These are phyloP conservation scores for Stephanodiscus triporus DNA, from an alignment of 108 stramenopile genomes.

Conservation along the genomic window DNA sequence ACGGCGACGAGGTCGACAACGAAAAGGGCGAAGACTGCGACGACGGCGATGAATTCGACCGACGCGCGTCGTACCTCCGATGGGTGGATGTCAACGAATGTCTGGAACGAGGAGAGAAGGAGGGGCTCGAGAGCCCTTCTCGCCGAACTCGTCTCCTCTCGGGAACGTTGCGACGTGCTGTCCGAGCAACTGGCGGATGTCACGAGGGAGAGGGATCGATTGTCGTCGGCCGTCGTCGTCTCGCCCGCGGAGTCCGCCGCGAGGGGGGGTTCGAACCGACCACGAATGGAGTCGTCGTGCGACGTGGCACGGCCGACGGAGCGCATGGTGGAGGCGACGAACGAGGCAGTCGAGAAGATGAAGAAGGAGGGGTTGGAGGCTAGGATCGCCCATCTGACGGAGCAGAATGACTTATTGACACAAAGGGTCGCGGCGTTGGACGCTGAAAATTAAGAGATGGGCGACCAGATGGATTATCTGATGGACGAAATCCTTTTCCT, in stretches of 20 bases:
- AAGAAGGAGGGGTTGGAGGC: background rate
- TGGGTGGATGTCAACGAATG: background rate
- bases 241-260: background rate
- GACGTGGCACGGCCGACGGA: background rate
- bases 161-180: background rate
- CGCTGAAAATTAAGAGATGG: background rate
- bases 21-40: too few relatives aligned
- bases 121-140: background rate
- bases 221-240: background rate
- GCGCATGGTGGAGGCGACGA: background rate
- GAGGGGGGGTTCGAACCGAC: background rate
- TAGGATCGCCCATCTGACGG: background rate
- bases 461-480: background rate
- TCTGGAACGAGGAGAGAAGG: background rate
- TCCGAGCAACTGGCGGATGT: background rate
- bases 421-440: background rate
- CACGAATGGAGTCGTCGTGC: background rate
- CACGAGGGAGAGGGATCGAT: background rate
- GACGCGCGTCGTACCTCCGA: background rate
- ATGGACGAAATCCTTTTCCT: background rate
- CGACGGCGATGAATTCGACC: background rate
- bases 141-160: background rate
- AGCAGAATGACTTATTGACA: background rate
- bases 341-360: background rate
- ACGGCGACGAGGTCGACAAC: too few relatives aligned